phyloP scores from a whole-genome alignment of 106 monocot species.

The Allium fistulosum region DNA sequence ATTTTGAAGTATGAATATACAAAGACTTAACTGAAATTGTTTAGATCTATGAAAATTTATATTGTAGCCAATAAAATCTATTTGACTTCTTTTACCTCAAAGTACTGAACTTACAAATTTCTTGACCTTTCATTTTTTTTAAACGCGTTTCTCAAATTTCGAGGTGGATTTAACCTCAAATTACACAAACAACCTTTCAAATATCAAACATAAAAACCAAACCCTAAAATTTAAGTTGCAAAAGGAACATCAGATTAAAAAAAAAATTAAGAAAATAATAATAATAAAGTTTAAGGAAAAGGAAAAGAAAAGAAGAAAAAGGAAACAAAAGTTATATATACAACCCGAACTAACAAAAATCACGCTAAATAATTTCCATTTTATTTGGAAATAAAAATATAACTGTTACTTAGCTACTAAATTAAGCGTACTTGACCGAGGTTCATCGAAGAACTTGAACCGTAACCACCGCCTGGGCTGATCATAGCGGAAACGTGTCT shows the following conservation, averaged over 20 bases:
- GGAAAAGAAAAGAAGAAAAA: not conserved
- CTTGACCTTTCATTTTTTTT: not conserved
- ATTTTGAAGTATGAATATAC: not conserved
- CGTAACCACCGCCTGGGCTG: constrained; percentile 27
- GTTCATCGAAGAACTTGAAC: constrained; percentile 45
- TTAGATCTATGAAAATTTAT: not conserved
- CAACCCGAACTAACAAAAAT: too few relatives aligned
- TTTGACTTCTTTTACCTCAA: too few relatives aligned
- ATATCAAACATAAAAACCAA: not conserved
- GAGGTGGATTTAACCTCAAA: constrained; percentile 20
- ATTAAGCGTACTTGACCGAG: constrained; percentile 45
- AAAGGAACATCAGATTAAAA: not conserved
- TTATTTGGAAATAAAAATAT: not conserved
- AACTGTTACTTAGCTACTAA: not conserved
- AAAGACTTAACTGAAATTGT: not conserved
- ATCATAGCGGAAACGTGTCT: constrained; percentile 42
- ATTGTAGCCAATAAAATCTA: not conserved
- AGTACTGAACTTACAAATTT: too few relatives aligned
- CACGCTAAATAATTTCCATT: not conserved
- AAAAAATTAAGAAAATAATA: not conserved
- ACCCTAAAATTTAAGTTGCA: not conserved
- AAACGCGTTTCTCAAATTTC: constrained; percentile 13
- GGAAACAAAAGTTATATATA: too few relatives aligned
- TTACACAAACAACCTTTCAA: constrained; percentile 8
- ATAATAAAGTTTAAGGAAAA: not conserved